These are phyloP conservation scores for Ophiostoma triangulosporum DNA, from an alignment of 2,329 filamentous ascomycete species.

Conservation along the genomic window DNA sequence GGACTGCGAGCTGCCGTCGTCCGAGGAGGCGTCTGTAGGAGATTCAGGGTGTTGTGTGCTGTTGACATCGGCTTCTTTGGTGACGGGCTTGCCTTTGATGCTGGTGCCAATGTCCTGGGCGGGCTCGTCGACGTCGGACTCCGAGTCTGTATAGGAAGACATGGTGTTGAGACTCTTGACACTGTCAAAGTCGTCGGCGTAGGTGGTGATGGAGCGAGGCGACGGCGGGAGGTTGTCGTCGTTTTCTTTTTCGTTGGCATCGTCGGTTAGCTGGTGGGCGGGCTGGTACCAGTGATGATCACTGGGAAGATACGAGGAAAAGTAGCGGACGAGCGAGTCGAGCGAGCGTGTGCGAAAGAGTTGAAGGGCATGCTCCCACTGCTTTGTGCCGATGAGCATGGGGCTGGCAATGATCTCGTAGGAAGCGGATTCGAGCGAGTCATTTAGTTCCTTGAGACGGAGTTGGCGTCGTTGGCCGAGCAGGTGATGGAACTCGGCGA, in stretches of 20 bases:
- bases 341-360: conserved; percentile 45
- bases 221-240: conserved; percentile 25
- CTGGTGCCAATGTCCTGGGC: conserved; percentile 5
- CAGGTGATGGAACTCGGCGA: conserved; percentile 40
- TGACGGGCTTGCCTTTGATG: conserved; percentile 15
- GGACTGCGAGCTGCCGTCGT: conserved; percentile 30
- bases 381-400: conserved; percentile 41
- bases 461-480: conserved; percentile 40
- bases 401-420: conserved; percentile 49
- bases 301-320: conserved; percentile 43
- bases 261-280: conserved; percentile 17
- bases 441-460: conserved; percentile 40
- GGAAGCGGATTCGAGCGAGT: conserved; percentile 42
- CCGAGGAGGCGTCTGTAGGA: conserved; percentile 17
- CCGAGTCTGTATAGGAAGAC: conserved; percentile 36
- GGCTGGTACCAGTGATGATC: conserved; percentile 29
- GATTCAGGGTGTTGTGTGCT: not conserved
- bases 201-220: conserved; percentile 37
- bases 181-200: conserved; percentile 24
- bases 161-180: conserved; percentile 16
- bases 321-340: conserved; percentile 47
- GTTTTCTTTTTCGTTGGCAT: not conserved
- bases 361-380: conserved; percentile 45
- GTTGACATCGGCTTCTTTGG: not conserved
- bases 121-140: conserved; percentile 20